Evolutionary conservation across 108 stramenopile species (phyloP).

Genomic region (Discostella stelligeroides): DNA sequence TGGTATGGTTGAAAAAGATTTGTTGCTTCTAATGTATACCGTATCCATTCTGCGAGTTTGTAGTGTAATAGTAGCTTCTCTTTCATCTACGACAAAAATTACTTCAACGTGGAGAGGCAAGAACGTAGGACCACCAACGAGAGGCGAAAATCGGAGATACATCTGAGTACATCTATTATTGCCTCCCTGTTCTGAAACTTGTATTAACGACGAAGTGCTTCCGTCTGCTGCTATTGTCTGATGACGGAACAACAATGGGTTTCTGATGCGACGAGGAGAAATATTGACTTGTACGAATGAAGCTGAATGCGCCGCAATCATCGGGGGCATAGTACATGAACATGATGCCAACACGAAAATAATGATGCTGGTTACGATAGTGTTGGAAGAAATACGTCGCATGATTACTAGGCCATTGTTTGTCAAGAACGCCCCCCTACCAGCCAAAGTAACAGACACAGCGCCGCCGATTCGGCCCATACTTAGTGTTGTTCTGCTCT

Average conservation of each 20-base stretch:
- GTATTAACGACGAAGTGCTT: background rate
- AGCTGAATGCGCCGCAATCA: no score
- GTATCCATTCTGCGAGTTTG: background rate
- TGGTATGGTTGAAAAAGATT: slow-evolving; percentile 4
- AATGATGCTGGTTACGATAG: no score
- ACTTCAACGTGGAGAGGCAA: slow-evolving; percentile 52
- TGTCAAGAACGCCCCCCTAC: no score
- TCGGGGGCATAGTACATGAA: no score
- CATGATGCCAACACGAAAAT: background rate
- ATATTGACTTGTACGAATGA: no score
- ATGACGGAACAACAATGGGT: background rate
- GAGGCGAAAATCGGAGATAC: slow-evolving; percentile 44
- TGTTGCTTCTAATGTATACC: slow-evolving; percentile 9
- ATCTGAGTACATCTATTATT: background rate
- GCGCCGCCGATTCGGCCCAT: no score
- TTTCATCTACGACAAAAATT: slow-evolving; percentile 7
- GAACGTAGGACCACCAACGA: slow-evolving; percentile 46
- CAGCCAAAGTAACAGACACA: no score
- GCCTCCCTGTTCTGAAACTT: background rate
- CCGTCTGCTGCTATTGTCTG: background rate
- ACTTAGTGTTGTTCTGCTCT: no score
- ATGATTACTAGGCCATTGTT: background rate
- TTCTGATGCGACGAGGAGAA: background rate
- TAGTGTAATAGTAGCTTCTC: background rate
- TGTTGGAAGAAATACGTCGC: background rate